phyloP scores from a whole-genome alignment of 805 yeast genomes.

The Metschnikowia lochheadii region DNA sequence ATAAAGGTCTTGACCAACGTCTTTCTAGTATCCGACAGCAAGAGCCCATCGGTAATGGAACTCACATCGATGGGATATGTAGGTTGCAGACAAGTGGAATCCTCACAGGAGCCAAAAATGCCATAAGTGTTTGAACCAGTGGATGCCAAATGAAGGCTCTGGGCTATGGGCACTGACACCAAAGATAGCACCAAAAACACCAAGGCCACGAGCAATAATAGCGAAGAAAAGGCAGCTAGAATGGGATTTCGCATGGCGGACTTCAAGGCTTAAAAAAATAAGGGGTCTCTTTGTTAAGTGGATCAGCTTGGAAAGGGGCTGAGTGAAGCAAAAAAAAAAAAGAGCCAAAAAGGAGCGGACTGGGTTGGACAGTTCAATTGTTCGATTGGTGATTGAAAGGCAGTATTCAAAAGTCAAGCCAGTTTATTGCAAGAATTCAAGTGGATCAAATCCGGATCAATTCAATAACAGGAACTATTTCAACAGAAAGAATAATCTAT shows the following conservation, averaged over 20 bases:
- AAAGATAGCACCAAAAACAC: constrained; percentile 61
- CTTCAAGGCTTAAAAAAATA: neutral
- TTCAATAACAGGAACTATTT: too few relatives aligned
- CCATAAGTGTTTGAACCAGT: constrained; percentile 51
- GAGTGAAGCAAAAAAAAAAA: neutral
- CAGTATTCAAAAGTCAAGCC: too few relatives aligned
- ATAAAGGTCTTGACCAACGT: constrained; percentile 53
- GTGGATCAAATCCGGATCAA: too few relatives aligned
- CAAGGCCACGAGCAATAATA: constrained; percentile 49
- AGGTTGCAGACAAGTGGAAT: constrained; percentile 39
- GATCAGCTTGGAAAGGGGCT: neutral
- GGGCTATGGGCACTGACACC: constrained; percentile 57
- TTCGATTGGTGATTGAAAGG: too few relatives aligned
- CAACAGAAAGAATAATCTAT: too few relatives aligned
- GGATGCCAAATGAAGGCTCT: constrained; percentile 46
- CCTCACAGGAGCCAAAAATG: constrained; percentile 59
- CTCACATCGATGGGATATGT: constrained; percentile 39
- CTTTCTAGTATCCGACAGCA: constrained; percentile 44
- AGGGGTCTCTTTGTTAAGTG: neutral
- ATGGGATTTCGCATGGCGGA: constrained; percentile 13
- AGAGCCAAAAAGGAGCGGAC: too few relatives aligned
- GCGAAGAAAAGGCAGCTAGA: constrained; percentile 36
- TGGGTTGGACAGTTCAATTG: too few relatives aligned
- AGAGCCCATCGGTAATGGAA: constrained; percentile 44
- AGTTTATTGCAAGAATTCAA: too few relatives aligned